Evolutionary conservation across 2,329 filamentous ascomycete genomes (phyloP).

Genomic region (Trichoderma koningii): DNA sequence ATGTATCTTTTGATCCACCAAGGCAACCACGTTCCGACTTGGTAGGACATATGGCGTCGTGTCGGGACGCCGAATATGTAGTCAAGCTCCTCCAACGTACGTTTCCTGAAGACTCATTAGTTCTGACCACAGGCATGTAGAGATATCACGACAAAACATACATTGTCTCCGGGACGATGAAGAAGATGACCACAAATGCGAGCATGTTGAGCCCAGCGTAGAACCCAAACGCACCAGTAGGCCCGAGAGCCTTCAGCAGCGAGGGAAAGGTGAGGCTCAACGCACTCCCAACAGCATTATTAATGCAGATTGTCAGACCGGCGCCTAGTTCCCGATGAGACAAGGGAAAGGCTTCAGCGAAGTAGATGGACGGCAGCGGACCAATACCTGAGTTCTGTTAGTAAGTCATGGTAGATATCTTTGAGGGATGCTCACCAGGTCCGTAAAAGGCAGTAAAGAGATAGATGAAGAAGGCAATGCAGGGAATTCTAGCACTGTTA

Average conservation of each 20-base stretch:
- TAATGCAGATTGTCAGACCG: conserved; percentile 38
- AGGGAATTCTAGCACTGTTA: conserved; percentile 45
- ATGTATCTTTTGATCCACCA: conserved; percentile 40
- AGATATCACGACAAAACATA: conserved; percentile 8
- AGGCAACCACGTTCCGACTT: conserved; percentile 39
- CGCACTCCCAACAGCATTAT: conserved; percentile 37
- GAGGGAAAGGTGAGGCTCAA: conserved; percentile 49
- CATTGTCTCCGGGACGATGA: conserved; percentile 60
- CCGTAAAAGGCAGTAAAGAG: conserved; percentile 50
- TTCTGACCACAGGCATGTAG: accelerated
- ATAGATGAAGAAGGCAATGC: conserved; percentile 54
- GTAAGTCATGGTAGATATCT: neutral
- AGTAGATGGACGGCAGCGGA: conserved; percentile 47
- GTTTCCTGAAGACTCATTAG: conserved; percentile 31
- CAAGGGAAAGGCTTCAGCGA: conserved; percentile 53
- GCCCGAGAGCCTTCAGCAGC: conserved; percentile 44
- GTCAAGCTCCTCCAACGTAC: conserved; percentile 46
- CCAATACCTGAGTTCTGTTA: conserved; percentile 34
- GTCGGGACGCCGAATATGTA: conserved; percentile 44
- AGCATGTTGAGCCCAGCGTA: conserved; percentile 62
- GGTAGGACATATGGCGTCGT: conserved; percentile 39
- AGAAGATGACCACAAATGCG: conserved; percentile 64
- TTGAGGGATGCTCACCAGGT: conserved; percentile 37
- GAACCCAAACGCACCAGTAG: conserved; percentile 57
- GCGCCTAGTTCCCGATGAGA: conserved; percentile 51